Percentiles rank a stretch among this genome's conserved stretches.
These are phyloP conservation scores for Hypsizygus marmoreus DNA, from an alignment of 768 basidiomycete genomes.

Conservation along the genomic window DNA sequence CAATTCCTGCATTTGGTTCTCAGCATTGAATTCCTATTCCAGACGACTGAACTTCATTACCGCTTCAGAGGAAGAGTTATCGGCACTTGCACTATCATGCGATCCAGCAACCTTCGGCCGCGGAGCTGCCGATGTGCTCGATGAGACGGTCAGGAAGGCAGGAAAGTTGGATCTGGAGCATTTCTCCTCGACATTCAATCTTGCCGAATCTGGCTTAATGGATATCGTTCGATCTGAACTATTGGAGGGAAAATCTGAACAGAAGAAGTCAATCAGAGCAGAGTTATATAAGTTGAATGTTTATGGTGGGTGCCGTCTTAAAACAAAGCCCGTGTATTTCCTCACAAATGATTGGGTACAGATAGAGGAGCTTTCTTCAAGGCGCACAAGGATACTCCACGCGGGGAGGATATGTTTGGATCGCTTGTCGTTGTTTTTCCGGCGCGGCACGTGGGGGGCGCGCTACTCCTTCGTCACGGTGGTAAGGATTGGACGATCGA, in stretches of 20 bases:
- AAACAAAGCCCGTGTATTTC: too few species aligned
- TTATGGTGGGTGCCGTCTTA: slow-evolving; percentile 40
- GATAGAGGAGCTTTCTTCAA: slow-evolving; percentile 54
- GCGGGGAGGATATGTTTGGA: slow-evolving; percentile 43
- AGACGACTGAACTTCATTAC: too few species aligned
- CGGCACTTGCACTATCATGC: too few species aligned
- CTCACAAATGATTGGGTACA: too few species aligned
- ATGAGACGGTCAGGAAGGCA: slow-evolving; percentile 45
- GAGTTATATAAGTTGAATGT: slow-evolving; percentile 51
- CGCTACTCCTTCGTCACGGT: slow-evolving; percentile 28
- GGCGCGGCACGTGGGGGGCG: slow-evolving; percentile 39
- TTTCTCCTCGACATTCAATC: slow-evolving; percentile 35
- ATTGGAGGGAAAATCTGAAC: slow-evolving; percentile 19
- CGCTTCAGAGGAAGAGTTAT: too few species aligned
- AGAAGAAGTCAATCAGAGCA: slow-evolving; percentile 19
- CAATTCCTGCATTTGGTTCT: too few species aligned
- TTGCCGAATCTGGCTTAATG: slow-evolving; percentile 25
- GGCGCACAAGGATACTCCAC: slow-evolving; percentile 46
- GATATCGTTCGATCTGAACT: slow-evolving; percentile 23
- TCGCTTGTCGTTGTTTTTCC: slow-evolving; percentile 50
- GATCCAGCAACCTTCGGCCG: slow-evolving; percentile 41
- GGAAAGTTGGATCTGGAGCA: slow-evolving; percentile 38
- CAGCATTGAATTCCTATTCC: too few species aligned
- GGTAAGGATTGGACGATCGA: slow-evolving; percentile 35
- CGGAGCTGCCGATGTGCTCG: slow-evolving; percentile 35